Conservation (phyloP, 345 rosid genomes). For the Eucalyptus cladocalyx region DNA sequence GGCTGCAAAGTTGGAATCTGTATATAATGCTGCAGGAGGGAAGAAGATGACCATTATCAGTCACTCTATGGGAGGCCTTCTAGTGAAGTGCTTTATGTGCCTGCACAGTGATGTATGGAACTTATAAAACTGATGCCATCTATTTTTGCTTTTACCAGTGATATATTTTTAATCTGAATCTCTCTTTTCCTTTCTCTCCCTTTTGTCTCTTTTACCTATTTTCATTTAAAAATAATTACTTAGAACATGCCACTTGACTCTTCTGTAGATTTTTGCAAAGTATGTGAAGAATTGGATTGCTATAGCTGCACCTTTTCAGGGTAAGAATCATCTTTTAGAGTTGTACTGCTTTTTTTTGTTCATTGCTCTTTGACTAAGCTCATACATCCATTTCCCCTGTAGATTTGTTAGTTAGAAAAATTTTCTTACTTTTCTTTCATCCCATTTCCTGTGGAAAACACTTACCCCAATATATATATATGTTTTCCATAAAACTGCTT, state of each 20-base stretch:
- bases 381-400: neutral
- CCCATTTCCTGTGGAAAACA: neutral
- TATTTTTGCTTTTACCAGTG: neutral
- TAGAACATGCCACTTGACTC: neutral
- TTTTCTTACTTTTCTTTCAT: neutral
- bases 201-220: neutral
- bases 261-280: conserved; percentile 63
- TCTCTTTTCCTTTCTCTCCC: neutral
- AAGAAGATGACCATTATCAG: conserved; percentile 79
- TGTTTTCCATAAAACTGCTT: neutral
- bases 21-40: conserved; percentile 74
- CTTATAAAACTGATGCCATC: neutral
- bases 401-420: neutral
- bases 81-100: conserved; percentile 90
- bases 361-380: neutral
- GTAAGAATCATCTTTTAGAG: conserved; percentile 13
- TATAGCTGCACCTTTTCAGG: conserved; percentile 88
- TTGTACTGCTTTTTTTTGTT: neutral
- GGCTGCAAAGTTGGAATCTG: conserved; percentile 55
- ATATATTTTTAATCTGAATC: neutral
- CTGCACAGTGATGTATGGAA: conserved; percentile 60
- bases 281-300: conserved; percentile 95
- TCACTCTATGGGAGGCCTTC: conserved; percentile 97
- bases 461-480: neutral
- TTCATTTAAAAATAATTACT: neutral